Conservation (phyloP, 73 alveolate genomes). For the Paramecium sonneborni region DNA sequence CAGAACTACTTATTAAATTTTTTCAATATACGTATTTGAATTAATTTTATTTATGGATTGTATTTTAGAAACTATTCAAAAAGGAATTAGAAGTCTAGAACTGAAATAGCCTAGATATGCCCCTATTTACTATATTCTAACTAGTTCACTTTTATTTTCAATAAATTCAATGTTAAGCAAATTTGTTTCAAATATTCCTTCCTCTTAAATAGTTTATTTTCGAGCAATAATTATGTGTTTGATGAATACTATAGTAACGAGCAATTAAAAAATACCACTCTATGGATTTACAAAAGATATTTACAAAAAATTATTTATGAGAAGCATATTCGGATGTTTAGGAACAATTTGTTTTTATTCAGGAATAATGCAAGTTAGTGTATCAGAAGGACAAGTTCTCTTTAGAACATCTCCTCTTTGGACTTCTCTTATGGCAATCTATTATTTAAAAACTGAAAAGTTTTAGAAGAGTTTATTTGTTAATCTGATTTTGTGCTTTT, state of each 20-base stretch:
- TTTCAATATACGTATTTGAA: not conserved
- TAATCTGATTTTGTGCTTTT: not conserved
- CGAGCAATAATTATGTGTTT: not conserved
- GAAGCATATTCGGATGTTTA: constrained; percentile 22
- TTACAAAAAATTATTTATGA: not conserved
- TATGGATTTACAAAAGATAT: not conserved
- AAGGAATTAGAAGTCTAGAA: not conserved
- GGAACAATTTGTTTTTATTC: not conserved
- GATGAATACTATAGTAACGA: not conserved
- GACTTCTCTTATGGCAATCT: constrained; percentile 25
- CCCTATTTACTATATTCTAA: not conserved
- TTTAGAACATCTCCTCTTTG: constrained; percentile 37
- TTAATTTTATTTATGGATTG: not conserved
- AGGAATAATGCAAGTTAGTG: not conserved
- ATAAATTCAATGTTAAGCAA: not conserved
- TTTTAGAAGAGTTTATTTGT: not conserved
- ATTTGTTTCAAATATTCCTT: not conserved
- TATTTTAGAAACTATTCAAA: not conserved
- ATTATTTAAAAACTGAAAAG: not conserved
- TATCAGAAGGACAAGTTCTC: constrained; percentile 15
- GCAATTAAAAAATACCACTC: not conserved
- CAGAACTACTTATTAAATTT: too few relatives aligned
- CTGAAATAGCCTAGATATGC: not conserved
- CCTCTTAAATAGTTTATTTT: constrained; percentile 9
- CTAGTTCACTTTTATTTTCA: not conserved